Percentiles rank a stretch among this genome's conserved stretches.
phyloP scores from a whole-genome alignment of 1,284 basidiomycete species.

The Puccinia novopanici region DNA sequence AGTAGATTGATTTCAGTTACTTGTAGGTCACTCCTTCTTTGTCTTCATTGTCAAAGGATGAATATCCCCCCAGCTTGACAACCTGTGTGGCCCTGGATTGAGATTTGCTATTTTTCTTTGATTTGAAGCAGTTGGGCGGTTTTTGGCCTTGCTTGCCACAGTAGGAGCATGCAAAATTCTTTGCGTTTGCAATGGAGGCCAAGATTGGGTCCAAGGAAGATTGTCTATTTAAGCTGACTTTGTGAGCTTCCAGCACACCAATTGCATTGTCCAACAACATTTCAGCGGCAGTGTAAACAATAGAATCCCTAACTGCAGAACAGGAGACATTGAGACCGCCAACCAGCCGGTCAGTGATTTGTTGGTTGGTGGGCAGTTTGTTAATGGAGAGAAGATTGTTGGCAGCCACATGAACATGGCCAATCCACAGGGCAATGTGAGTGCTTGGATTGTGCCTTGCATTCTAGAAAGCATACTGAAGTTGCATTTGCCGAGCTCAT shows the following conservation, averaged over 20 bases:
- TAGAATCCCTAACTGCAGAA: conserved; percentile 2
- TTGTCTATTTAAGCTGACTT: neutral
- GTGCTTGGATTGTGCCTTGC: neutral
- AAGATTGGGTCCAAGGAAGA: neutral
- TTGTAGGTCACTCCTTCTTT: no score
- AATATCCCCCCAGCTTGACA: no score
- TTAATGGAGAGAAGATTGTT: neutral
- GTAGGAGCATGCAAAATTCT: neutral
- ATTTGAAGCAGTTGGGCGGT: neutral
- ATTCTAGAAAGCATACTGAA: no score
- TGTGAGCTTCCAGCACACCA: neutral
- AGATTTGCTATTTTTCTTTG: no score
- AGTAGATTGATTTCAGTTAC: no score
- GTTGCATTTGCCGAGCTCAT: neutral
- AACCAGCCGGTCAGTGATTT: no score
- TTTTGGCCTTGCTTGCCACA: neutral
- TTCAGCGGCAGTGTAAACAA: neutral
- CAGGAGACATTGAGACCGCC: no score
- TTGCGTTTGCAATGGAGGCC: neutral
- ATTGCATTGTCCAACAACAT: neutral
- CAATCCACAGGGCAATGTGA: conserved; percentile 2
- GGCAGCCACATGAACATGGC: neutral
- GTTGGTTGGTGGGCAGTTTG: neutral
- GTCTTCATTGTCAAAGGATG: no score
- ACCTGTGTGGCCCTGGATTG: no score